Base-by-base conservation (phyloP, 192 early-diverging fungal genomes). In the Gryganskiella cystojenkinii region DNA sequence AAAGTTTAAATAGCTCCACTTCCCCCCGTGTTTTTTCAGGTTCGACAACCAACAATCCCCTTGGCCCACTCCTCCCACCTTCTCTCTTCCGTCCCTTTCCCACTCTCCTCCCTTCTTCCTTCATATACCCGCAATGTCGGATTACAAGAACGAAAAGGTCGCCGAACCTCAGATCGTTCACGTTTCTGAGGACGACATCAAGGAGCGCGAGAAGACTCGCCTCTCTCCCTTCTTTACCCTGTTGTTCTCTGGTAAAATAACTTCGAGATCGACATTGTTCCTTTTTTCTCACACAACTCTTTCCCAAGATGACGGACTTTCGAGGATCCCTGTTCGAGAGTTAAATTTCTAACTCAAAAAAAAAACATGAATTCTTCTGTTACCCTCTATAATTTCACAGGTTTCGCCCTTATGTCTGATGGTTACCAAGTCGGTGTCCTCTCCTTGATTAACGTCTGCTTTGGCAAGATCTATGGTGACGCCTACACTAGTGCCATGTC, bases 371-470 rank as follows among this genome's bases (percentile, higher is more conserved):
- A n/a, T n/a, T n/a, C n/a, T n/a, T n/a, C n/a, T n/a, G n/a, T n/a
- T n/a, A n/a, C n/a, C n/a, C n/a, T n/a, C n/a, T n/a, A n/a, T n/a
- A n/a, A n/a, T n/a, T n/a, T 63, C 25, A 34, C 28, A 68, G 66
- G 66, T 1, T 59, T 81, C 37, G 85, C 85, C 2, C 51, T 86
- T 5, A 52, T 84, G 40, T 85, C 83, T 2, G 83, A 85, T 72
- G 85, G 85, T 13, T 86, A 86, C 45, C 85, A 86, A 30, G 78
- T 76, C 52, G 82, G 82, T 22, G 71, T 85, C 11, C 70, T 86
- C 13, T 81, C 73, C 14, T 69, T 85, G 54, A 59, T 72, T 25
- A 85, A 84, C 37, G 64, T 81, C 11, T 60, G 75, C 24, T 66
- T 84, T 10, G 44, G 40, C 28, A 72, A 74, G 15, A 76, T 81